Base-by-base conservation (phyloP, 768 basidiomycete genomes). In the Xanthoconium stramineum region DNA sequence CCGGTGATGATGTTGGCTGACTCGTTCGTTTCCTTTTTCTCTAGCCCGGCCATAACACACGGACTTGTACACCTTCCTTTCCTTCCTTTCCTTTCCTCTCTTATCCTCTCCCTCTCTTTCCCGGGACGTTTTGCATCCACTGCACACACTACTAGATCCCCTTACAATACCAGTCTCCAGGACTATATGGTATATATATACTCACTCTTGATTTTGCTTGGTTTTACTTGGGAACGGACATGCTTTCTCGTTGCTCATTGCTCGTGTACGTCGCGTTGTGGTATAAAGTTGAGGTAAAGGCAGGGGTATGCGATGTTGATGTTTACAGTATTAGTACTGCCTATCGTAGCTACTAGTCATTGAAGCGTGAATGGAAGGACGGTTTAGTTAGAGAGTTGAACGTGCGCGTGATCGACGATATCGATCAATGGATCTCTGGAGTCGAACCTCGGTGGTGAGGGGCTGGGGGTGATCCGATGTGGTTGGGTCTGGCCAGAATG, bases 21-120 rank as follows among this genome's bases (percentile, higher is more conserved):
- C 24, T 24, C 24, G 24, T 24, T 24, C 24, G 24, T 24, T 24
- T 24, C 24, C 24, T 24, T 24, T 12, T 35, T 12, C 9, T 35
- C 33, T 3, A 62, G 61, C 61, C 10, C 61, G 61, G 20, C 61
- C 61, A 45, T 62, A 10, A 55, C 24, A 42, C 32, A 15, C 7
- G 28, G 13, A 45, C 44, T 30, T 45, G 24, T n/a, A 17, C 6
- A 32, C 10, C 5, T 13, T 14, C 11, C n/a, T 3, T 42, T 12
- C 9, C n/a, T 24, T 36, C 33, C 13, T 2, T 15, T 2, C 13
- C 3, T 15, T 0, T 38, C 32, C 43, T 17, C 30, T 15, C 29
- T 46, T 17, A 13, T 30, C 32, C 20, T 5, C 44, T 35, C 44
- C n/a, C 12, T 19, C 24, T 36, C 12, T 33, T 50, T 38, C 42